These are phyloP conservation scores for Trypanosoma rangeli DNA, from an alignment of 208 protist species.

Conservation along the genomic window DNA sequence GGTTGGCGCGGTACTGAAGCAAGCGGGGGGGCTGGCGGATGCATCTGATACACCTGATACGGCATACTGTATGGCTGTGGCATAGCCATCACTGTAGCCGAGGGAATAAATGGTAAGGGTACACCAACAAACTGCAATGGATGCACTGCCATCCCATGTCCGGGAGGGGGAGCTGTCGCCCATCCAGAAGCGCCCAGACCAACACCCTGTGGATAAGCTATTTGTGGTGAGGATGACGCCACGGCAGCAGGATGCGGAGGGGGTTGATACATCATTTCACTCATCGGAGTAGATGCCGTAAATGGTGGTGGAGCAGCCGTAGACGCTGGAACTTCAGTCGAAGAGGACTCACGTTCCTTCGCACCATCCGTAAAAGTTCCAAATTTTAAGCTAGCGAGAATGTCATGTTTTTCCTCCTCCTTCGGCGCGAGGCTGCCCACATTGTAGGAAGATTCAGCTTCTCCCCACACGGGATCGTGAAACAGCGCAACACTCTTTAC, in stretches of 20 bases:
- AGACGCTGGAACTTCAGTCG: slow-evolving; percentile 21
- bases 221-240: slow-evolving; percentile 17
- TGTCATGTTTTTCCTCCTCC: slow-evolving; percentile 12
- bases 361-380: not conserved
- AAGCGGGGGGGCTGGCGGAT: slow-evolving; percentile 16
- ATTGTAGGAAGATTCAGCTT: slow-evolving; percentile 16
- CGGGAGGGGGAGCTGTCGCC: slow-evolving; percentile 15
- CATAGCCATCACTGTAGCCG: slow-evolving; percentile 18
- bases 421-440: slow-evolving; percentile 20
- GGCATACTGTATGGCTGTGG: slow-evolving; percentile 28
- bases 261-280: slow-evolving; percentile 16
- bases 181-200: slow-evolving; percentile 14
- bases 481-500: slow-evolving; percentile 58
- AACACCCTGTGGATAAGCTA: slow-evolving; percentile 20
- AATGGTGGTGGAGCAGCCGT: slow-evolving; percentile 16
- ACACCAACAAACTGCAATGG: slow-evolving; percentile 23
- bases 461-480: slow-evolving; percentile 78
- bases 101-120: slow-evolving; percentile 17
- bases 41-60: slow-evolving; percentile 26
- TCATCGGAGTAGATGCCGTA: not conserved
- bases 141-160: slow-evolving; percentile 20
- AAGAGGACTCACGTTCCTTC: slow-evolving; percentile 1
- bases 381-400: slow-evolving; percentile 6
- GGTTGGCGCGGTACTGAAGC: slow-evolving; percentile 19
- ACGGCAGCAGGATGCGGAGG: slow-evolving; percentile 15